These are phyloP conservation scores for Colletotrichum tofieldiae DNA, from an alignment of 2,329 filamentous ascomycete genomes.

Conservation along the genomic window DNA sequence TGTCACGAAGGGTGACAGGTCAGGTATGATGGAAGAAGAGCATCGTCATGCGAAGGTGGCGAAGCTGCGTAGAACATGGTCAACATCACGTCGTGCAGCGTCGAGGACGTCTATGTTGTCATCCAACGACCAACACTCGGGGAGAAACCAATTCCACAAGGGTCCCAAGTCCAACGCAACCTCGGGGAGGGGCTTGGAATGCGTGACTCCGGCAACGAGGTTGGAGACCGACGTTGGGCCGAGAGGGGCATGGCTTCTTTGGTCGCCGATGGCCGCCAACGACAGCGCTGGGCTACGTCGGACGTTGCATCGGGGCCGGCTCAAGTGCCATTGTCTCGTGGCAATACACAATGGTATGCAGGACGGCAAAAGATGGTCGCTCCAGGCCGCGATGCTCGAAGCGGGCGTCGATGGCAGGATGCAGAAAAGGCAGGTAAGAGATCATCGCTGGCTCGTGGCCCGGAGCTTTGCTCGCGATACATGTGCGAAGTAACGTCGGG, in stretches of 20 bases:
- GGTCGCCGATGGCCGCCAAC: neutral
- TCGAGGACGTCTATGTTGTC: neutral
- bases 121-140: neutral
- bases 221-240: slow-evolving; percentile 22
- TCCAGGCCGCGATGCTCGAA: neutral
- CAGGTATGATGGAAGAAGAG: neutral
- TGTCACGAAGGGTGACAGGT: neutral
- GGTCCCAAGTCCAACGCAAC: neutral
- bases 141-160: neutral
- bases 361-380: neutral
- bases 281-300: neutral
- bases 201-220: slow-evolving; percentile 11
- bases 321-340: slow-evolving; percentile 19
- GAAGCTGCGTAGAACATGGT: neutral
- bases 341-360: neutral
- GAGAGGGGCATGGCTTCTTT: neutral
- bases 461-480: slow-evolving; percentile 19
- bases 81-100: neutral
- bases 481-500: slow-evolving; percentile 31
- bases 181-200: neutral
- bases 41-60: neutral
- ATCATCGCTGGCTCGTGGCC: slow-evolving; percentile 26
- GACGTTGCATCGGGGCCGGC: slow-evolving; percentile 23
- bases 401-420: neutral
- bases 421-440: neutral